Conservation (phyloP, 345 rosid species). For the Luvunga scandens region DNA sequence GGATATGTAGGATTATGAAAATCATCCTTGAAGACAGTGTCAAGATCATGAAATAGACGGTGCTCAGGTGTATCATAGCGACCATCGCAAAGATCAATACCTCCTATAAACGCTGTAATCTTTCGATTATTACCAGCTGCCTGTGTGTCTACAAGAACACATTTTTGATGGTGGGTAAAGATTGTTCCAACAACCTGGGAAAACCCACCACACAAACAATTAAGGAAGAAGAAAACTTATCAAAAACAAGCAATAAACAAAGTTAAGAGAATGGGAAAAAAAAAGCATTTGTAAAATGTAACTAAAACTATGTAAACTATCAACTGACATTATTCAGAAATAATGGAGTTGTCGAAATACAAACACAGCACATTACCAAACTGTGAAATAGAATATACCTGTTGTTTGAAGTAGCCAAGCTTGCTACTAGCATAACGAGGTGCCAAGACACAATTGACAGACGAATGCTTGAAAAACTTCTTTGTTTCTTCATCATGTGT, state of each 20-base stretch:
- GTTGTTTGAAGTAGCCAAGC: conserved; percentile 74
- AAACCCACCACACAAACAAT: conserved; percentile 21
- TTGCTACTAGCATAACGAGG: conserved; percentile 91
- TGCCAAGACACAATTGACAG: conserved; percentile 87
- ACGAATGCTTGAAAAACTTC: conserved; percentile 92
- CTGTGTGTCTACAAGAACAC: conserved; percentile 86
- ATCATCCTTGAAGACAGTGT: conserved; percentile 71
- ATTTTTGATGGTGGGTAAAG: conserved; percentile 96
- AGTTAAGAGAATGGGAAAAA: neutral
- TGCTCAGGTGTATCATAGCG: conserved; percentile 98
- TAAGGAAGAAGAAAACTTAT: neutral
- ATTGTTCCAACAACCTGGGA: conserved; percentile 80
- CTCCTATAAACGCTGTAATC: conserved; percentile 88
- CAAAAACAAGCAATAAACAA: conserved; percentile 4
- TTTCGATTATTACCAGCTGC: conserved; percentile 70
- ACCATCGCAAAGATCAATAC: conserved; percentile 92
- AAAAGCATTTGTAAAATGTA: neutral
- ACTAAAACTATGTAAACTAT: neutral
- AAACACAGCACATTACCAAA: neutral
- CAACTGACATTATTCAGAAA: neutral
- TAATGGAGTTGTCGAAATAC: neutral
- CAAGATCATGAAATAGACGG: conserved; percentile 61
- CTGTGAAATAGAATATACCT: conserved; percentile 41
- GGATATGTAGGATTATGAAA: conserved; percentile 84
- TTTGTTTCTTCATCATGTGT: conserved; percentile 94